Conservation (phyloP, 2,329 filamentous ascomycete genomes). For the Fusarium ambrosium region DNA sequence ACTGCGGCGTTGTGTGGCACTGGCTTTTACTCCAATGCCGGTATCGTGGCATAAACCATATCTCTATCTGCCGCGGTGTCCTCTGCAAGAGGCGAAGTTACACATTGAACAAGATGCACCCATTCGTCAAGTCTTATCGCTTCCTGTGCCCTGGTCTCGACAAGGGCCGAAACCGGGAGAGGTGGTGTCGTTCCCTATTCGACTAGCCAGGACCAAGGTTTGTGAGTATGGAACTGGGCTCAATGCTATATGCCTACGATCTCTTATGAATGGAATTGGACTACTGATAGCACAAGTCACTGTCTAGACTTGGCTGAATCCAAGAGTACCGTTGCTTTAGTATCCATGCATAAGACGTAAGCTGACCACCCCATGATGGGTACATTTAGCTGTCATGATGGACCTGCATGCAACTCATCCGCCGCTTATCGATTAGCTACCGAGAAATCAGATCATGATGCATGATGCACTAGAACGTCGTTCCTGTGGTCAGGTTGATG, state of each 20-base stretch:
- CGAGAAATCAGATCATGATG: background rate
- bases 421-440: background rate
- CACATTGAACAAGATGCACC: background rate
- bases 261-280: background rate
- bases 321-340: background rate
- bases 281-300: background rate
- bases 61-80: background rate
- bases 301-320: background rate
- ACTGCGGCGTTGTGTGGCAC: background rate
- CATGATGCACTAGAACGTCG: background rate
- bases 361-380: background rate
- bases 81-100: background rate
- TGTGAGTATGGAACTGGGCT: background rate
- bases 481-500: background rate
- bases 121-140: background rate
- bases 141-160: background rate
- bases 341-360: background rate
- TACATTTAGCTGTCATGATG: background rate
- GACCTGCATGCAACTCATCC: background rate
- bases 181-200: background rate
- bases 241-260: too few species aligned
- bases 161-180: background rate
- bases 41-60: background rate
- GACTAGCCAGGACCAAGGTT: background rate
- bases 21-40: background rate